Evolutionary conservation across 306 rosid species (phyloP), one percentile per base, ranked within the genome.

Genomic region (Acmispon strigosus): DNA sequence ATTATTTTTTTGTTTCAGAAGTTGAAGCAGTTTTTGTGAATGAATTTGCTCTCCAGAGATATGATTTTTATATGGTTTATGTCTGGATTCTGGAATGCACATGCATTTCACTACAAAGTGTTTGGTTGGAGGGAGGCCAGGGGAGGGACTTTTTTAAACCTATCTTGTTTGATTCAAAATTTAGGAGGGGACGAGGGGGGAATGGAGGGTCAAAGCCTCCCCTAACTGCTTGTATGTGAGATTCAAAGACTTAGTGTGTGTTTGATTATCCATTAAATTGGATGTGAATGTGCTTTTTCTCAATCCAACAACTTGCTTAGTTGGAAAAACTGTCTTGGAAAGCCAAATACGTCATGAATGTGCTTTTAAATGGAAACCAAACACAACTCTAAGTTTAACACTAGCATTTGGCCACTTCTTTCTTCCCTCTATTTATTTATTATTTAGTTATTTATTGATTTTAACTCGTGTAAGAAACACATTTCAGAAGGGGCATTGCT

Each of bases 401-500:
- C 29, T 47, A 51, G 5, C 16, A 63, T 64, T 59, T 70, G 39
- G 37, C 62, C n/a, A 62, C 6, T 32, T 37, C 22, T 19, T 50
- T 22, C 3, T 50, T 22, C 66, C 14, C 15, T 6, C 2, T 13
- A 29, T 24, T n/a, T 37, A 5, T 14, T 10, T 1, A 2, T n/a
- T 37, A 5, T 14, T 10, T 1, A 2, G 9, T 49, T 19, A 13
- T 24, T 8, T 59, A 2, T 18, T 15, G 20, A 11, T 34, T 50
- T 20, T 82, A 77, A 24, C 57, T 16, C n/a, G 10, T 45, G 51
- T 53, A 43, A 70, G 19, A 67, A 36, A 5, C 53, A 13, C 20
- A 61, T 15, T 43, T 55, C 22, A 50, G 20, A 60, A 59, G 68
- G 47, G 58, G 69, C 34, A 47, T 65, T 66, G 45, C 56, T 62